Conservation (phyloP, 495 filamentous ascomycete genomes). For the Bacidia rubella region DNA sequence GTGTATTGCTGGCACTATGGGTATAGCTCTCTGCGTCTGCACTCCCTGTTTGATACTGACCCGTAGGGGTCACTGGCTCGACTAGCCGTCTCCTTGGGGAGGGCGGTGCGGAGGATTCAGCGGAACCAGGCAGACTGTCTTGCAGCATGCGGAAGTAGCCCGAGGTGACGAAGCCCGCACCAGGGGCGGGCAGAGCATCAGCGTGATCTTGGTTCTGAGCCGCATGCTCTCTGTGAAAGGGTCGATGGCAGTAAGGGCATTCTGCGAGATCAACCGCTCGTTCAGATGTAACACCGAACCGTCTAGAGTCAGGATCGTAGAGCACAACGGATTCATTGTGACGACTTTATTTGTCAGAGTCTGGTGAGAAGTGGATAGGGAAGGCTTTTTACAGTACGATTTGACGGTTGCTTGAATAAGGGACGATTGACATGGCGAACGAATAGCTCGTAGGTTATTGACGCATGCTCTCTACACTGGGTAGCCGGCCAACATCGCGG, state of each 20-base stretch:
- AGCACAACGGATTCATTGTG: constrained; percentile 87
- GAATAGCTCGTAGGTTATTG: too few species aligned
- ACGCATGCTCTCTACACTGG: too few species aligned
- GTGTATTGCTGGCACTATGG: constrained; percentile 29
- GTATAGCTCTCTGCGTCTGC: constrained; percentile 35
- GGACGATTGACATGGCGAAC: constrained; percentile 18
- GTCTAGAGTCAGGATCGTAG: constrained; percentile 70
- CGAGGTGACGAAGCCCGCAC: constrained; percentile 67
- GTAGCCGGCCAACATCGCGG: too few species aligned
- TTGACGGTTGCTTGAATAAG: constrained; percentile 29
- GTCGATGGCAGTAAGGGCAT: constrained; percentile 81
- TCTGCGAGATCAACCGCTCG: constrained; percentile 42
- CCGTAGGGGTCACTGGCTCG: constrained; percentile 29
- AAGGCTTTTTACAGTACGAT: constrained; percentile 35
- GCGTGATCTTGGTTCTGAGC: constrained; percentile 27
- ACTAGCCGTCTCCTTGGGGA: constrained; percentile 41
- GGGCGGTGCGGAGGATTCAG: constrained; percentile 32
- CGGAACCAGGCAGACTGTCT: constrained; percentile 40
- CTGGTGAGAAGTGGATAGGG: not conserved
- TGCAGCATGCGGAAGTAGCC: constrained; percentile 91
- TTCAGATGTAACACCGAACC: constrained; percentile 52
- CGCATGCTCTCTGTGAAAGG: constrained; percentile 43
- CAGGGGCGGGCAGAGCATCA: constrained; percentile 22
- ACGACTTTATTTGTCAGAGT: constrained; percentile 42
- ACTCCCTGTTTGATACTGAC: constrained; percentile 22